These are phyloP conservation scores for Trypanosoma theileri DNA, from an alignment of 208 protist genomes.

Conservation along the genomic window DNA sequence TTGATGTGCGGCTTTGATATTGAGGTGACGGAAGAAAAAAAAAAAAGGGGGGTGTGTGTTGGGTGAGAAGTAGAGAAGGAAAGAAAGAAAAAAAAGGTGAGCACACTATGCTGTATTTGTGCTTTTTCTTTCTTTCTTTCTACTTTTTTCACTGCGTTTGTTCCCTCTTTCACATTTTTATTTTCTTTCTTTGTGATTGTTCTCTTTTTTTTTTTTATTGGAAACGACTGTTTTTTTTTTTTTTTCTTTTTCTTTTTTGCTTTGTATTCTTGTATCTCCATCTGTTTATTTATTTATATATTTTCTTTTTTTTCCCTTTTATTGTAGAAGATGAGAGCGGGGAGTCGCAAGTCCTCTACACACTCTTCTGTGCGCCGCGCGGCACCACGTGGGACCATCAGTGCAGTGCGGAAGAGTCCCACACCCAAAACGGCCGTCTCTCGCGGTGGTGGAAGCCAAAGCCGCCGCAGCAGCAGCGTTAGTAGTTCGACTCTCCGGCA, in stretches of 20 bases:
- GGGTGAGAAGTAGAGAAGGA: neutral
- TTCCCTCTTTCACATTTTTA: neutral
- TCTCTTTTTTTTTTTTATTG: neutral
- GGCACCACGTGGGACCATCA: no score
- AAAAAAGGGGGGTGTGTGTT: neutral
- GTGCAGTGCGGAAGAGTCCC: no score
- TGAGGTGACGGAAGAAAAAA: neutral
- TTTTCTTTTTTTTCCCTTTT: conserved; percentile 19
- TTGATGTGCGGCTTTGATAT: conserved; percentile 24
- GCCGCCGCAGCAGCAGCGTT: no score
- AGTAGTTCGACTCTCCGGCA: no score
- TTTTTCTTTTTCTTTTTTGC: neutral
- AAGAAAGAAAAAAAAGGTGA: no score
- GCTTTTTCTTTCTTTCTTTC: no score
- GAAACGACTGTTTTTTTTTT: neutral
- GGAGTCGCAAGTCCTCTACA: no score
- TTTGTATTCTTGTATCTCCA: neutral
- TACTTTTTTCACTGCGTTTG: neutral
- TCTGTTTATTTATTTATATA: neutral
- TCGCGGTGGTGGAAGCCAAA: no score
- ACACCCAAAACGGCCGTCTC: no score
- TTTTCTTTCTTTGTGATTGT: neutral
- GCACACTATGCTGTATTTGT: no score
- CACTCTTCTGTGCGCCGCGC: no score
- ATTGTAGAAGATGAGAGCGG: neutral